Evolutionary conservation across 1,284 basidiomycete genomes (phyloP), one percentile per base, ranked within the genome.

Genomic region (Papiliotrema fonsecae): DNA sequence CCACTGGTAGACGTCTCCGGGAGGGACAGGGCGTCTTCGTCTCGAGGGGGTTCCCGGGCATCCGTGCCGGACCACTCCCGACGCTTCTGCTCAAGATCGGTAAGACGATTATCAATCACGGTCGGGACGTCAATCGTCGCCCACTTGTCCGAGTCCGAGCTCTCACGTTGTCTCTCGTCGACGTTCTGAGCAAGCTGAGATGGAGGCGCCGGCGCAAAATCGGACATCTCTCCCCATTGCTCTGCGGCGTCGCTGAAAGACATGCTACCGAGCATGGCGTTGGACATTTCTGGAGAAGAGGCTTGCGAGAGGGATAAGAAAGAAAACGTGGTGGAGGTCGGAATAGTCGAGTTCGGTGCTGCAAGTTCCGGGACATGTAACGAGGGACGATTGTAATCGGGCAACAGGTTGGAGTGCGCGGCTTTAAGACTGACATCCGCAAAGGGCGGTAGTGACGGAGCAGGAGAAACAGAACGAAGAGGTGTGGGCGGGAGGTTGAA

Each of bases 221-320:
- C n/a, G 5, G 42, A 16, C 7, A 47, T 27, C 5, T 38, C 45
- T 18, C 36, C 45, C 45, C 45, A 47, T 22, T 47, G 36, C 18
- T 40, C 45, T 21, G 34, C 16, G 13, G 44, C 10, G 19, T 34
- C 18, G 37, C 38, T 13, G 39, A 46, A 26, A 45, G 38, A 4
- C 47, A 47, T 11, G 41, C 35, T 24, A 24, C 40, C 40, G 27
- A 56, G 28, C 24, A 25, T 21, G 9, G 21, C 41, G 16, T 48
- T 34, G 4, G 49, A n/a, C 16, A 32, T 31, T 30, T 57, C 55
- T 6, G 57, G 60, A 2, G 55, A 57, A 1, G 53, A 56, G 10
- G 45, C 47, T 37, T 60, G 60, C n/a, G 51, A 54, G 19, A 62
- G 52, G 7, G 60, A 62, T 5, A 62, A 41, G 51, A 62, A 62